Evolutionary conservation across 805 yeast genomes (phyloP), one percentile per base, ranked within the genome.

Genomic region (Nakazawaea holstii): DNA sequence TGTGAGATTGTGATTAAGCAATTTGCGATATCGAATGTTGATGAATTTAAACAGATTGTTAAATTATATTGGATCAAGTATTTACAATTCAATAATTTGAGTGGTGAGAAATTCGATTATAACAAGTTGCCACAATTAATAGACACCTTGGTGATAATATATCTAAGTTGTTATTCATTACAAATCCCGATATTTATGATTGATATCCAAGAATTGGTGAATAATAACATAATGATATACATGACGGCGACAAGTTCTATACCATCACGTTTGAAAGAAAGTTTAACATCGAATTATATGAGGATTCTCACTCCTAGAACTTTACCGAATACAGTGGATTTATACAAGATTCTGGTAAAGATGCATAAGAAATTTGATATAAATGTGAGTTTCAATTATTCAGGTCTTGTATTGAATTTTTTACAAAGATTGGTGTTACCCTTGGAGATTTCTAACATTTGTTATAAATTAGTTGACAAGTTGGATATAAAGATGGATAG

Each of bases 141-240:
- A 9, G 57, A 58, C 41, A 41, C 67, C 1, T 27, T 73, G 4
- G 55, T 72, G 6, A 55, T 82, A 1, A 61, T 80, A 15, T 83
- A 82, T 57, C 48, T 81, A 41, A 76, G 82, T 2, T 57, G 76
- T n/a, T 51, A 75, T 8, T 70, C 72, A 48, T 53, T 79, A 52
- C 67, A 71, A 28, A 50, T 70, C 17, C 85, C 88, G 0, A 52
- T 82, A 1, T 79, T 74, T 55, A 52, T 74, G 5, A 60, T 64
- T 46, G 86, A 82, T 56, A 59, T 79, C 14, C 55, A 79, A 24
- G 54, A 58, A 4, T 64, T 74, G 61, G 60, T 76, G 4, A 56
- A 68, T 28, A 54, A 64, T 2, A 75, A 75, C 42, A 63, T 66
- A 30, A 60, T 84, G 1, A 86, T 87, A 2, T 77, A 69, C 53